Conservation (phyloP, 169 alveolate species). For the Plasmodium gallinaceum region DNA sequence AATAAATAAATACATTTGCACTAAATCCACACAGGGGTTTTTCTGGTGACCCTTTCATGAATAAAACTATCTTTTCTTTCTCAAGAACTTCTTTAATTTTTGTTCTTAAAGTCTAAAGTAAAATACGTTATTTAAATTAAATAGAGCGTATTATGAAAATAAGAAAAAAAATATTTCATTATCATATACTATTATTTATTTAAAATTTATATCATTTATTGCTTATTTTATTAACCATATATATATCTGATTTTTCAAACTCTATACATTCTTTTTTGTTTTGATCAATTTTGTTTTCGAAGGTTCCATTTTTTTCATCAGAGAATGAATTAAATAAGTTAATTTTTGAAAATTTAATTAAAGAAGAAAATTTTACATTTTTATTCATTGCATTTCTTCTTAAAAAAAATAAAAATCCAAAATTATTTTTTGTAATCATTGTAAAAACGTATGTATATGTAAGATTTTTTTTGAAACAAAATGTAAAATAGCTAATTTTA, state of each 20-base stretch:
- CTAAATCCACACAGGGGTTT: slow-evolving; percentile 86
- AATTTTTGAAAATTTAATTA: slow-evolving; percentile 23
- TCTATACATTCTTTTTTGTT: slow-evolving; percentile 24
- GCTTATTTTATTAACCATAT: slow-evolving; percentile 45
- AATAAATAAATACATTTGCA: slow-evolving; percentile 76
- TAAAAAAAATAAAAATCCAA: slow-evolving; percentile 14
- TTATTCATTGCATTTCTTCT: slow-evolving; percentile 20
- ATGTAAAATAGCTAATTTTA: slow-evolving; percentile 45
- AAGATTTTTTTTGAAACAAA: slow-evolving; percentile 7
- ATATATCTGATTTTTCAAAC: slow-evolving; percentile 72
- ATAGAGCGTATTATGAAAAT: no score
- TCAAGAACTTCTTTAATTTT: slow-evolving; percentile 72
- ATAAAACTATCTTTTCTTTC: slow-evolving; percentile 69
- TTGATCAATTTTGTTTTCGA: neutral
- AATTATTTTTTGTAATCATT: slow-evolving; percentile 52
- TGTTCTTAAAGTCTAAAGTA: slow-evolving; percentile 26
- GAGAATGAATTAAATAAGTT: slow-evolving; percentile 22
- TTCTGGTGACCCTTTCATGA: slow-evolving; percentile 88
- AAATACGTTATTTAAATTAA: neutral
- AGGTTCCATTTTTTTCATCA: slow-evolving; percentile 34
- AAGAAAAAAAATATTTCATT: no score
- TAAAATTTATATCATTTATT: no score
- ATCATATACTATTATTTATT: no score
- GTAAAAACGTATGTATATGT: slow-evolving; percentile 41
- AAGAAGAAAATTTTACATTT: slow-evolving; percentile 19